Evolutionary conservation across 805 yeast genomes (phyloP).

Genomic region (Candida gorgasii): DNA sequence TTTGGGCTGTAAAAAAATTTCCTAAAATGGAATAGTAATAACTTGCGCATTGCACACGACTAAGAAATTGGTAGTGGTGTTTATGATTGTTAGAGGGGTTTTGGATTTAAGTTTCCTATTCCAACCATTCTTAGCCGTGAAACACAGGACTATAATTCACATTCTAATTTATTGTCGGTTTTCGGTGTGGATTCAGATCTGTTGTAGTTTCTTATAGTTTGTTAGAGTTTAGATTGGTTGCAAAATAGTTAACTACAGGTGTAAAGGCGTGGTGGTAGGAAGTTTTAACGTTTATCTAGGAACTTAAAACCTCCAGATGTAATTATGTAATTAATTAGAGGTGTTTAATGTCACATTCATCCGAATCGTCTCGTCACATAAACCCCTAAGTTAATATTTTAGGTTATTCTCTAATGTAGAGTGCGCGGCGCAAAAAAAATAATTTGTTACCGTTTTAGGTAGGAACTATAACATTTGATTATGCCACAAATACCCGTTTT

Average conservation of each 20-base stretch:
- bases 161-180: constrained; percentile 3
- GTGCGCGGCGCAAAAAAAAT: constrained; percentile 7
- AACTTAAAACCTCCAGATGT: not conserved
- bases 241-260: no score
- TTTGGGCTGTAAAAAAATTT: constrained; percentile 17
- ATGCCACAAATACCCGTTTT: not conserved
- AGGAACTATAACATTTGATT: constrained; percentile 3
- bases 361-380: no score
- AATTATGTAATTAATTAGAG: no score
- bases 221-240: not conserved
- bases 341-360: no score
- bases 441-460: not conserved
- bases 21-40: constrained; percentile 24
- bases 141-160: not conserved
- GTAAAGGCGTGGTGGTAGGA: no score
- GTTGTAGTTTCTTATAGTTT: not conserved
- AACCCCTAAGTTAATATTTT: no score
- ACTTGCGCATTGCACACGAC: constrained; percentile 13
- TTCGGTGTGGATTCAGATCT: not conserved
- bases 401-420: not conserved
- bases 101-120: constrained; percentile 1
- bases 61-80: not conserved
- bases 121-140: not conserved
- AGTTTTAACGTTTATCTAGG: not conserved
- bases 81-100: constrained; percentile 4